Evolutionary conservation across 2,329 filamentous ascomycete genomes (phyloP).

Genomic region (Whalleya microplaca): DNA sequence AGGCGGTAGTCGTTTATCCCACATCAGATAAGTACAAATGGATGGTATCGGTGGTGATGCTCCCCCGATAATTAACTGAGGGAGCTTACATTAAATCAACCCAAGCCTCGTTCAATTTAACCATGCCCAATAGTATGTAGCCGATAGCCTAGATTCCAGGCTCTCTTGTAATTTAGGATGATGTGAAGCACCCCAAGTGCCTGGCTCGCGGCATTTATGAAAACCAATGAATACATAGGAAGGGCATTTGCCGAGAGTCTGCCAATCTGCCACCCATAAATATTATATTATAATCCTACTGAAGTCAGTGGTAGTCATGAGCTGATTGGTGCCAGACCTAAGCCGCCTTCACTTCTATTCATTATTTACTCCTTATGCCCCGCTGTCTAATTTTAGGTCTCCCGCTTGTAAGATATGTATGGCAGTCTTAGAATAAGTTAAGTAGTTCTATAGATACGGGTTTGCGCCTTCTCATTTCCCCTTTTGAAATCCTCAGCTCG

Average conservation of each 20-base stretch:
- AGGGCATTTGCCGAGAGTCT: constrained; percentile 16
- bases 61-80: too few relatives aligned
- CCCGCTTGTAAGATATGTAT: neutral
- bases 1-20: too few relatives aligned
- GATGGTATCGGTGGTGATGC: too few relatives aligned
- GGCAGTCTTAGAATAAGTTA: constrained; percentile 7
- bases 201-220: constrained; percentile 14
- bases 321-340: constrained; percentile 17
- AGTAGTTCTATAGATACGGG: constrained; percentile 9
- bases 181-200: constrained; percentile 6
- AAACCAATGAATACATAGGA: constrained; percentile 11
- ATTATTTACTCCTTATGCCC: constrained; percentile 6
- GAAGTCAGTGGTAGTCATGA: constrained; percentile 5
- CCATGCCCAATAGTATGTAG: constrained; percentile 11
- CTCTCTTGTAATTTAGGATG: constrained; percentile 7
- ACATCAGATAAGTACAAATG: too few relatives aligned
- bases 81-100: neutral
- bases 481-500: constrained; percentile 11
- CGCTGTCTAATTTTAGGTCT: constrained; percentile 6
- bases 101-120: constrained; percentile 11
- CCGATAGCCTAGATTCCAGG: constrained; percentile 3
- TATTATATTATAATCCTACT: constrained; percentile 10
- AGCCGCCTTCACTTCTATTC: constrained; percentile 5
- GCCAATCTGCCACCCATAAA: constrained; percentile 2
- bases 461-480: neutral